Evolutionary conservation across 2,329 filamentous ascomycete genomes (phyloP).

Genomic region (Trichocomaceae sp.): DNA sequence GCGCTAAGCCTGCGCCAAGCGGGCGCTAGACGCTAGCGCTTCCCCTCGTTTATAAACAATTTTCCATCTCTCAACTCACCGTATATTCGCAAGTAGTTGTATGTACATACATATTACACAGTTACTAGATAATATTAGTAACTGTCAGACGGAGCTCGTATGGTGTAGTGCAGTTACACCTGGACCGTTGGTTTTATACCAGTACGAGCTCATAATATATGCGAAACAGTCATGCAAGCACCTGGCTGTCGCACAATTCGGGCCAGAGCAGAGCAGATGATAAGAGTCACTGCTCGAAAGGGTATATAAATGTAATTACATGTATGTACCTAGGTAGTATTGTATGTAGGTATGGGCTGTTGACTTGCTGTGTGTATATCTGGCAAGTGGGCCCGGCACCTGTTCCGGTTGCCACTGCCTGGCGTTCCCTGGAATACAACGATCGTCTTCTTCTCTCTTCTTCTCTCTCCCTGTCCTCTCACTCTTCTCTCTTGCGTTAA

Average conservation of each 20-base stretch:
- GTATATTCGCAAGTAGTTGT: too few relatives aligned
- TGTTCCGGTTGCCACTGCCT: neutral
- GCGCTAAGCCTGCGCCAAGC: neutral
- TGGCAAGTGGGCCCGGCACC: neutral
- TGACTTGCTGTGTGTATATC: neutral
- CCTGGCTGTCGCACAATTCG: neutral
- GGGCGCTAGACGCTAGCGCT: neutral
- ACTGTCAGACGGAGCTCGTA: too few relatives aligned
- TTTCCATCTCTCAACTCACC: too few relatives aligned
- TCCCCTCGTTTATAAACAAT: constrained; percentile 4
- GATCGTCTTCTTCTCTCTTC: neutral
- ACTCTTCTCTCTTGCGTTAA: neutral
- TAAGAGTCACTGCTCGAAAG: neutral
- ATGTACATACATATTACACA: too few relatives aligned
- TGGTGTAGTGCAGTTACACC: too few relatives aligned
- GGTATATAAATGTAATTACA: neutral
- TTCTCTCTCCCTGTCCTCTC: neutral
- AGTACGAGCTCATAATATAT: too few relatives aligned
- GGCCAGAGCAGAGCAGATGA: neutral
- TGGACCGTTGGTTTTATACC: too few relatives aligned
- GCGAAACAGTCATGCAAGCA: too few relatives aligned
- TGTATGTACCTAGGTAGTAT: neutral
- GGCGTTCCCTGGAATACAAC: neutral
- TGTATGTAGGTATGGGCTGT: too few relatives aligned
- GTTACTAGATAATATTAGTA: too few relatives aligned